Evolutionary conservation across 2,329 filamentous ascomycete species (phyloP).

Genomic region (Claviceps sorghi): DNA sequence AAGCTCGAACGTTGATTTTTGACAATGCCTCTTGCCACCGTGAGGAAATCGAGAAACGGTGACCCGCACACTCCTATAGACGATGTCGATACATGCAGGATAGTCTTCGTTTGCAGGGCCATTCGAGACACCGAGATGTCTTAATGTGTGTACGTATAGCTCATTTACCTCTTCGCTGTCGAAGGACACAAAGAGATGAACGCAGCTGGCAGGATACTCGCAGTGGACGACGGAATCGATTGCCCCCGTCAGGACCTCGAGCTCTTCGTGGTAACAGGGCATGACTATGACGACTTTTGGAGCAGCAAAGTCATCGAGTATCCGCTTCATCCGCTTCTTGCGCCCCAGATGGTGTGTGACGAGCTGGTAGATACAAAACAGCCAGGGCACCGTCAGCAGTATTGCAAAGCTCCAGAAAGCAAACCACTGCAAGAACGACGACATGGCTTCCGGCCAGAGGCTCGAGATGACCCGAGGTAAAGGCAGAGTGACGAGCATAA

Average conservation of each 20-base stretch:
- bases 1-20: conserved; percentile 83
- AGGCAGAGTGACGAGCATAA: conserved; percentile 87
- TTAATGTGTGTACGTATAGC: conserved; percentile 72
- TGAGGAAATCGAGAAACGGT: conserved; percentile 88
- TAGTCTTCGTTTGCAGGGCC: conserved; percentile 56
- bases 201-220: conserved; percentile 82
- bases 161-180: conserved; percentile 84
- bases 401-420: conserved; percentile 87
- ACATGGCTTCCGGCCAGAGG: conserved; percentile 56
- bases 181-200: conserved; percentile 91
- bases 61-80: conserved; percentile 67
- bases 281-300: conserved; percentile 94
- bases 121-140: conserved; percentile 68
- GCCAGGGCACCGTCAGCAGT: conserved; percentile 76
- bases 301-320: conserved; percentile 70
- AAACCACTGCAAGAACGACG: conserved; percentile 74
- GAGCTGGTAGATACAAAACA: conserved; percentile 84
- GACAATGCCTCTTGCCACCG: conserved; percentile 84
- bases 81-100: conserved; percentile 80
- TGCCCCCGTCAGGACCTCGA: conserved; percentile 68
- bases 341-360: conserved; percentile 77
- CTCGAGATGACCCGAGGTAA: conserved; percentile 57
- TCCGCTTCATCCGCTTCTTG: conserved; percentile 65
- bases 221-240: conserved; percentile 86
- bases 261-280: conserved; percentile 90